Base-by-base conservation (phyloP, 2,329 filamentous ascomycete species). In the Diplodia corticola region DNA sequence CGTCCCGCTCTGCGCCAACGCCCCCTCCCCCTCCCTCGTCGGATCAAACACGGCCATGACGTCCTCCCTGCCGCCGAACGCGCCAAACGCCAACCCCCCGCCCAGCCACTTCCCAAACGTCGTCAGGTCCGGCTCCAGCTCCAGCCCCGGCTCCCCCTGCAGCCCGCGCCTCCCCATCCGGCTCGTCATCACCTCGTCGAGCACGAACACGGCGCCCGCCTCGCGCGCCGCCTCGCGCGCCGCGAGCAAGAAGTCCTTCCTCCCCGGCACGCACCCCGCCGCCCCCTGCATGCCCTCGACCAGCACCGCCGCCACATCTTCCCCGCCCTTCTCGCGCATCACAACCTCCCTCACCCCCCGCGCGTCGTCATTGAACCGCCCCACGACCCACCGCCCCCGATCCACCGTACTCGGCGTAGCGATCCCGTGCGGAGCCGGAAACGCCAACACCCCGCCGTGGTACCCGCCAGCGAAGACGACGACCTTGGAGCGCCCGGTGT, bases 141-240 rank as follows among this genome's bases (percentile, higher is more conserved):
- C 79, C 28, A 79, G 67, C 24, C 76, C 67, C 2, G 74, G 13
- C 37, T n/a, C n/a, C 13, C 40, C 71, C 5, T 82, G 80, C 3
- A 87, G 73, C 0, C 89, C 88, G 6, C 80, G 77, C 1, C 78
- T 78, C 20, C 80, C 76, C 30, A 90, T 76, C 2, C 89, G 81
- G 3, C 85, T 88, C 0, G 88, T 90, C 84, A 90, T 89, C 5
- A 91, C 89, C 75, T 92, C 89, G 73, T 92, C 89, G 15, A 90
- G 78, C 40, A 92, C 86, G 69, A 92, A 83, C 0, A 91, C 67
- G 0, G 85, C 85, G 1, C 83, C 84, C 0, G 79, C 75, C 71
- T 82, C 76, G 33, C 75, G 77, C 1, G 86, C 82, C 5, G 80
- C 77, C 0, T 79, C 73, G 51, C 84, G 83, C 4, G 89, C 75